These are phyloP conservation scores for Arthroderma uncinatum DNA, from an alignment of 2,329 filamentous ascomycete genomes.

Conservation along the genomic window DNA sequence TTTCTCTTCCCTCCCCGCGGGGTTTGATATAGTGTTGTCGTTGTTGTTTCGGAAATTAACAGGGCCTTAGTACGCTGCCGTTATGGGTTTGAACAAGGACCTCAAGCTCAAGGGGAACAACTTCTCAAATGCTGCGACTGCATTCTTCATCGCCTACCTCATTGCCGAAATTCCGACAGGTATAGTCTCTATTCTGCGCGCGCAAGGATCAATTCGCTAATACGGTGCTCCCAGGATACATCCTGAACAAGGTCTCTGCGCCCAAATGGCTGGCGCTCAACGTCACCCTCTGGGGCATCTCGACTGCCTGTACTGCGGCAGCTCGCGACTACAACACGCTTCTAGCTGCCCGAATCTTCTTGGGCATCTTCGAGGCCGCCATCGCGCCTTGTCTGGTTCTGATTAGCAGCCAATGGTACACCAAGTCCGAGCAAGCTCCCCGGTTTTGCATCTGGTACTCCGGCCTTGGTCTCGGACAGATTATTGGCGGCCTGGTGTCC, in stretches of 20 bases:
- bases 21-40: background rate
- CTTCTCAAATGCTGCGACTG: conserved; percentile 51
- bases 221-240: conserved; percentile 32
- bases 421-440: conserved; percentile 42
- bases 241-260: conserved; percentile 50
- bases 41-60: background rate
- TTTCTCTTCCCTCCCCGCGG: background rate
- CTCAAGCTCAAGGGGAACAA: conserved; percentile 48
- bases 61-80: conserved; percentile 46
- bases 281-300: conserved; percentile 48
- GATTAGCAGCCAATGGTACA: conserved; percentile 26
- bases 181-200: conserved; percentile 20
- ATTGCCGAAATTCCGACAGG: conserved; percentile 51
- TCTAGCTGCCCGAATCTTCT: conserved; percentile 23
- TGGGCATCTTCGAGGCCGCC: conserved; percentile 25
- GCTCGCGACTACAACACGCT: conserved; percentile 27
- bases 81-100: conserved; percentile 52
- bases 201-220: background rate
- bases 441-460: conserved; percentile 49
- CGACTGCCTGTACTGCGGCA: conserved; percentile 42
- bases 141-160: conserved; percentile 52
- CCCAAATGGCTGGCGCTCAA: conserved; percentile 52
- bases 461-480: conserved; percentile 40
- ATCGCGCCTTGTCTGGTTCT: conserved; percentile 23
- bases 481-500: conserved; percentile 21